Conservation (phyloP, 2,329 filamentous ascomycete genomes). For the Diaporthe amygdali region DNA sequence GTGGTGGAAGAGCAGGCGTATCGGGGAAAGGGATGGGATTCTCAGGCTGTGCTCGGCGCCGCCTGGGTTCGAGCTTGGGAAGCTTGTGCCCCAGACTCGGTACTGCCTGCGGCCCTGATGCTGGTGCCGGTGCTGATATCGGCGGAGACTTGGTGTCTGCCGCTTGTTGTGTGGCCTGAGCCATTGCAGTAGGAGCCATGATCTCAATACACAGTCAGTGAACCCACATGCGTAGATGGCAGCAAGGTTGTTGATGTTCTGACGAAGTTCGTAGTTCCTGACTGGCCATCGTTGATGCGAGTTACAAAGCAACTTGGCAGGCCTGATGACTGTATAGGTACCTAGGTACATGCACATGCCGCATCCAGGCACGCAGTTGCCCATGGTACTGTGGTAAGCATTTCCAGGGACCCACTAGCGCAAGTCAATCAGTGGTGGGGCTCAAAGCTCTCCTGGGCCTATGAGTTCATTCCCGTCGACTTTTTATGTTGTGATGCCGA, state of each 20-base stretch:
- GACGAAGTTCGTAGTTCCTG: neutral
- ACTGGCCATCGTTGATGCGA: neutral
- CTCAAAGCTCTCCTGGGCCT: conserved; percentile 15
- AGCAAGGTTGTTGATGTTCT: neutral
- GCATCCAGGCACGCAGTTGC: neutral
- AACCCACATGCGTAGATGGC: neutral
- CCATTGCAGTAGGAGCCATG: neutral
- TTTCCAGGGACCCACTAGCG: neutral
- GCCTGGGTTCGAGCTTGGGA: conserved; percentile 71
- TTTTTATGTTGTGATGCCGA: neutral
- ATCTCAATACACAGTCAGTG: neutral
- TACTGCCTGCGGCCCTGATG: conserved; percentile 32
- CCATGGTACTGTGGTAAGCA: no score
- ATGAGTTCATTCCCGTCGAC: conserved; percentile 20
- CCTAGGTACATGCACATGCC: neutral
- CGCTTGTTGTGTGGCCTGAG: neutral
- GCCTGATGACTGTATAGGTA: neutral
- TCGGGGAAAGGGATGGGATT: conserved; percentile 71
- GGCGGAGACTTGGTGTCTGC: neutral
- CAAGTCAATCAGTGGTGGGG: conserved; percentile 9
- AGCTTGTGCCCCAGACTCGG: conserved; percentile 62
- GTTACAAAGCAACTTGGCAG: neutral
- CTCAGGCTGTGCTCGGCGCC: conserved; percentile 54
- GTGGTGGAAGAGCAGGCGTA: conserved; percentile 75
- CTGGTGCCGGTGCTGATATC: conserved; percentile 21